These are phyloP conservation scores for Panicum virgatum DNA, from an alignment of 202 grass and related monocot species.

Conservation along the genomic window DNA sequence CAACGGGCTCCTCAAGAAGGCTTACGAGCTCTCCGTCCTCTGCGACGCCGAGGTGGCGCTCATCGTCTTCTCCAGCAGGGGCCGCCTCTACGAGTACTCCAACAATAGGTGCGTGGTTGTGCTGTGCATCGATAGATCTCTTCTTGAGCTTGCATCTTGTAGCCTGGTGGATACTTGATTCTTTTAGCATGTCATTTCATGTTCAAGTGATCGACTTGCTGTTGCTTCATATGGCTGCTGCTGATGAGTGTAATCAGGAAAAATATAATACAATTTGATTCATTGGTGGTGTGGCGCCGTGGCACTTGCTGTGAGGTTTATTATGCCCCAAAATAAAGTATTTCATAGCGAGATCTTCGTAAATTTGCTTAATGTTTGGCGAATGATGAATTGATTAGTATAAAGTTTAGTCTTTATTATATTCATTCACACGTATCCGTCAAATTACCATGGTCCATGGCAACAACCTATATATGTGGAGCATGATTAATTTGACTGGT, in stretches of 20 bases:
- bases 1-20: conserved; percentile 62
- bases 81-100: conserved; percentile 64
- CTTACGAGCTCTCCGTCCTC: conserved; percentile 62
- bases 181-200: conserved; percentile 44
- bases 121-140: background rate
- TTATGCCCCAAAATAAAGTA: background rate
- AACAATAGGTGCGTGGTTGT: conserved; percentile 44
- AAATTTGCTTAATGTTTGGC: background rate
- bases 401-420: background rate
- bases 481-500: background rate
- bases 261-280: background rate
- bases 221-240: background rate
- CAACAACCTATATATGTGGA: background rate
- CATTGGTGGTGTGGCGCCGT: background rate
- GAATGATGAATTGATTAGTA: background rate
- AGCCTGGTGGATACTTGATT: background rate
- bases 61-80: conserved; percentile 64
- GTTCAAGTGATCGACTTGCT: background rate
- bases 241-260: background rate
- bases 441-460: background rate
- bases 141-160: background rate
- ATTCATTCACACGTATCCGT: background rate
- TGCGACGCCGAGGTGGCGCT: conserved; percentile 61
- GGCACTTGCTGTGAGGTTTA: background rate
- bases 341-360: background rate